These are phyloP conservation scores for Pouteria campechiana DNA, from an alignment of 179 eudicot genomes.

Conservation along the genomic window DNA sequence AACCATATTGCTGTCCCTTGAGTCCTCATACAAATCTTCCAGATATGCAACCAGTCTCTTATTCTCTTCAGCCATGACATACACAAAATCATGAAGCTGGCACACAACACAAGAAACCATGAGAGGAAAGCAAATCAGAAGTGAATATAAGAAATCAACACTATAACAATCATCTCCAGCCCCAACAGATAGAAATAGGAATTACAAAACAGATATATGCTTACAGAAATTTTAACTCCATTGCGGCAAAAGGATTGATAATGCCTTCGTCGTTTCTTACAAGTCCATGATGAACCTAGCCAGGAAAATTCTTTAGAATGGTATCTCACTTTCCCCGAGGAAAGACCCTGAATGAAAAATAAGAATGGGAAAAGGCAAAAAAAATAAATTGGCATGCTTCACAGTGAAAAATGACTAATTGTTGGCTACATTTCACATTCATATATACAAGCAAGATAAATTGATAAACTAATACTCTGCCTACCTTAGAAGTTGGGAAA, in stretches of 20 bases:
- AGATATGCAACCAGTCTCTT: conserved; percentile 65
- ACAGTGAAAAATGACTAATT: background rate
- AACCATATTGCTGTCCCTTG: conserved; percentile 71
- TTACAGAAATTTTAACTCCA: conserved; percentile 55
- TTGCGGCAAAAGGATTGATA: conserved; percentile 48
- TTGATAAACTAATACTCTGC: background rate
- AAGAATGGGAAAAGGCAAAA: background rate
- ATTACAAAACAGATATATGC: too few relatives aligned
- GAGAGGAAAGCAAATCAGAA: background rate
- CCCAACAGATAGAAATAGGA: background rate
- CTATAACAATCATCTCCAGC: too few relatives aligned
- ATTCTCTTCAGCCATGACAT: conserved; percentile 71
- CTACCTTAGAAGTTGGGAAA: too few relatives aligned
- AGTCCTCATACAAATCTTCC: conserved; percentile 83
- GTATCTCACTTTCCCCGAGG: conserved; percentile 17
- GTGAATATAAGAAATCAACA: background rate
- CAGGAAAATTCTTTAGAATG: conserved; percentile 30
- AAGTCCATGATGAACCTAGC: conserved; percentile 65
- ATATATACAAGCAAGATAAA: background rate
- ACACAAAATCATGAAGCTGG: conserved; percentile 73
- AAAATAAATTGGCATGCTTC: too few relatives aligned
- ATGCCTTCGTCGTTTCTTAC: conserved; percentile 59
- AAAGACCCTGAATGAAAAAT: conserved; percentile 20
- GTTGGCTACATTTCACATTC: background rate
- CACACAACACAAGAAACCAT: background rate